Base-by-base conservation (phyloP, 2,329 filamentous ascomycete species). In the Raffaelea deltoideospora region DNA sequence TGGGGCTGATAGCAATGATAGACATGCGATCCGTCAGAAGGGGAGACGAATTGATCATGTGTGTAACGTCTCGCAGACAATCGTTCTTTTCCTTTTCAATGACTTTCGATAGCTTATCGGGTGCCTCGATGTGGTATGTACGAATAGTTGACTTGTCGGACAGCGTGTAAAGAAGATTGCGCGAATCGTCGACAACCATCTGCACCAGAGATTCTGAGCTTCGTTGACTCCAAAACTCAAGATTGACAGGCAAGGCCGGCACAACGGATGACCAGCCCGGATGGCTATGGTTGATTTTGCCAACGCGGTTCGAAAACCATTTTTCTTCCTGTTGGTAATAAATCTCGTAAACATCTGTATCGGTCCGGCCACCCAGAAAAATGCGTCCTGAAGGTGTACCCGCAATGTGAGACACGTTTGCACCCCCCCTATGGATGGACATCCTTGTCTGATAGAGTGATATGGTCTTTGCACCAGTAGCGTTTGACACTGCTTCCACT, bases 301-400 rank as follows among this genome's bases (percentile, higher is more conserved):
- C 77, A 53, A 84, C 92, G 45, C 81, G 74, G 55, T 77, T 86
- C 37, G 82, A 79, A 53, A 98, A 98, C 90, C 90, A 98, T 48
- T 82, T 80, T 58, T 98, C 90, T 55, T 96, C 86, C 51, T 94
- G 86, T 57, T 96, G 88, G 54, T 98, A 98, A 47, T 81, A 87
- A 37, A 98, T 71, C 58, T 98, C 90, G 54, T 90, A 84, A 33
- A 98, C 75, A 48, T 96, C 87, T 44, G 85, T 85, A 45, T 88
- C 83, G 35, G 67, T 70, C 35, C 69, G 71, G 27, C 86, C 84
- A 30, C 81, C 78, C 51, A 95, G 94, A 64, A 98, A 98, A 45
- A 98, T 90, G 42, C 90, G 81, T 9, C 92, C 92, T 18, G 75
- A 80, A 17, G 78, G 76, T 3, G 87, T 90, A 14, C 81, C 84